Percentiles rank a stretch among this genome's conserved stretches.
Conservation (phyloP, 257 asterid species). For the Forsythia viridissima region DNA sequence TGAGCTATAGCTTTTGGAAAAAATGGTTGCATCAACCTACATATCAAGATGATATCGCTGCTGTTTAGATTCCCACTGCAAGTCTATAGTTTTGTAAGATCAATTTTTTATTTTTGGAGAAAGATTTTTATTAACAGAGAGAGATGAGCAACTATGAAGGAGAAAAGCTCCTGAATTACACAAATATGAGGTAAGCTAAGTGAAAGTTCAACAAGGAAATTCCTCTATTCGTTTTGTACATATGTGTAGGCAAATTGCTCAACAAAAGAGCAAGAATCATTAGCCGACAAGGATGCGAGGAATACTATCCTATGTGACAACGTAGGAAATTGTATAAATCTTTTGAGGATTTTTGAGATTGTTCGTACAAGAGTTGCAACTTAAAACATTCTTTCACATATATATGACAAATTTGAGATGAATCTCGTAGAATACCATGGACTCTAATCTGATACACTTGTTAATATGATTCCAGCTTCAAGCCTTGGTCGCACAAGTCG, state of each 20-base stretch:
- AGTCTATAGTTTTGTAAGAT: background rate
- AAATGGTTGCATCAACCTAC: too few relatives aligned
- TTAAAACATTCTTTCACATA: background rate
- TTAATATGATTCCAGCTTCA: conserved; percentile 37
- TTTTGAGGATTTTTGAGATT: background rate
- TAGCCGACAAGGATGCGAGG: background rate
- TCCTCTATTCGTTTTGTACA: background rate
- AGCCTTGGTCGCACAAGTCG: conserved; percentile 32
- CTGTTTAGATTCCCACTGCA: background rate
- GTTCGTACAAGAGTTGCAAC: background rate
- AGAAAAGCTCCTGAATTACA: background rate
- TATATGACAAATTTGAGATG: background rate
- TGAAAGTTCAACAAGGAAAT: background rate
- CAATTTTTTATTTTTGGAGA: background rate
- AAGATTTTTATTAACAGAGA: background rate
- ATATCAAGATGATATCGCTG: too few relatives aligned
- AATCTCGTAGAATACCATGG: background rate
- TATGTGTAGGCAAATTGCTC: background rate
- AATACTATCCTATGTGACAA: background rate
- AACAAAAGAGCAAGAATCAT: too few relatives aligned
- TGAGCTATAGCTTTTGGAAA: too few relatives aligned
- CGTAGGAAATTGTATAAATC: background rate
- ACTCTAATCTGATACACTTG: background rate
- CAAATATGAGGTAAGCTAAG: background rate
- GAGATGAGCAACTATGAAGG: background rate